These are phyloP conservation scores for Delitschia confertaspora DNA, from an alignment of 495 filamentous ascomycete species.

Conservation along the genomic window DNA sequence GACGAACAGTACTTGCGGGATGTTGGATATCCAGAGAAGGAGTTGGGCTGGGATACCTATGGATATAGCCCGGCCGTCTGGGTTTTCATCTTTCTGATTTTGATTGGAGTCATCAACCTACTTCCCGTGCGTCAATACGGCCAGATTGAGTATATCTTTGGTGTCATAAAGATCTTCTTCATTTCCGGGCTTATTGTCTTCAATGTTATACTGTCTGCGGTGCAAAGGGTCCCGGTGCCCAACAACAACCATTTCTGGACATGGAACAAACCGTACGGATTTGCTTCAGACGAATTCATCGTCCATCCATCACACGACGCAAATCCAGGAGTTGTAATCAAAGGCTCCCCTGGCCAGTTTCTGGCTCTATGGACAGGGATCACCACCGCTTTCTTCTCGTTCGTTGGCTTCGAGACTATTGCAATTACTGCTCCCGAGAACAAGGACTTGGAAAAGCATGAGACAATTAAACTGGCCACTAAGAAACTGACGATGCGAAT, in stretches of 20 bases:
- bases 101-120: slow-evolving; percentile 38
- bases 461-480: slow-evolving; percentile 45
- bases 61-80: slow-evolving; percentile 38
- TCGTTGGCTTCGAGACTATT: slow-evolving; percentile 45
- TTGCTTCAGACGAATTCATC: slow-evolving; percentile 27
- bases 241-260: slow-evolving; percentile 33
- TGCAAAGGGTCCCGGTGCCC: slow-evolving; percentile 19
- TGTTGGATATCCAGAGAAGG: slow-evolving; percentile 34
- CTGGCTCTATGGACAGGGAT: slow-evolving; percentile 39
- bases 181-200: slow-evolving; percentile 41
- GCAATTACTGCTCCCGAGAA: slow-evolving; percentile 43
- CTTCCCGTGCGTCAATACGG: slow-evolving; percentile 43
- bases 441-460: slow-evolving; percentile 37
- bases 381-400: slow-evolving; percentile 38
- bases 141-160: slow-evolving; percentile 43
- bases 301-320: slow-evolving; percentile 24
- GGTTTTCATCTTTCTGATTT: slow-evolving; percentile 36
- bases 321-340: slow-evolving; percentile 19
- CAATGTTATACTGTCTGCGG: slow-evolving; percentile 28
- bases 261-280: slow-evolving; percentile 34
- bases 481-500: slow-evolving; percentile 42
- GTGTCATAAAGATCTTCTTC: slow-evolving; percentile 40
- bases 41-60: slow-evolving; percentile 35
- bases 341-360: slow-evolving; percentile 28
- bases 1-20: slow-evolving; percentile 34